A percentile compares a stretch with the other conserved stretches of the same genome.
Conservation (phyloP, 2,329 filamentous ascomycete species). For the Aspergillus fischeri region DNA sequence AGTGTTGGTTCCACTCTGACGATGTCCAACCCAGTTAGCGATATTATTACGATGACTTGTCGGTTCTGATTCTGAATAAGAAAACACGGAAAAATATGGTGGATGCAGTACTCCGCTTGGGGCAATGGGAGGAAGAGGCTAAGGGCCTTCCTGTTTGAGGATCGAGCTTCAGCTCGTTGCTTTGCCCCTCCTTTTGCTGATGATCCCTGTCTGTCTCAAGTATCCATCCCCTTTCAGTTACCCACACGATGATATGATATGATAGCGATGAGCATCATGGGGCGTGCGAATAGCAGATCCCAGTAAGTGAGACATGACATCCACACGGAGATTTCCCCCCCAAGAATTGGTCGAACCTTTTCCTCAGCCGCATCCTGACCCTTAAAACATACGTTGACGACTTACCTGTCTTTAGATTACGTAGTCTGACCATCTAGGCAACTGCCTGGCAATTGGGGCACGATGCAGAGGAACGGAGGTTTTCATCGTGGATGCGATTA, state of each 20-base stretch:
- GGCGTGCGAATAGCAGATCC: neutral
- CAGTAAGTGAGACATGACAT: neutral
- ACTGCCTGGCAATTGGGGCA: neutral
- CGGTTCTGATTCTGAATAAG: neutral
- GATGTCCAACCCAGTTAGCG: conserved; percentile 8
- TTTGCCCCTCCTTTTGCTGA: neutral
- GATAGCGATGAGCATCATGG: neutral
- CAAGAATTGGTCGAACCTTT: neutral
- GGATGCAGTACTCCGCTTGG: neutral
- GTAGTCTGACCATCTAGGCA: neutral
- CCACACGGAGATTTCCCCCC: neutral
- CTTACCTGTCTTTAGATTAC: neutral
- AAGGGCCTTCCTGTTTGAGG: neutral
- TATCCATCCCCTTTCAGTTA: neutral
- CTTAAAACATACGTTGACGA: neutral
- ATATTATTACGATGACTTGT: neutral
- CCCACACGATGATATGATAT: neutral
- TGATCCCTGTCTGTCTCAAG: neutral
- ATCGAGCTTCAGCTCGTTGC: neutral
- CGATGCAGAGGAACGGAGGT: neutral
- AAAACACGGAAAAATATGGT: neutral
- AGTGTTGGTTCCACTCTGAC: conserved; percentile 12
- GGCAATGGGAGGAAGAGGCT: neutral
- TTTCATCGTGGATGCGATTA: neutral
- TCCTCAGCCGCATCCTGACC: neutral